Percentiles rank a stretch among this genome's conserved stretches.
These are phyloP conservation scores for Serendipita vermifera DNA, from an alignment of 768 basidiomycete species.

Conservation along the genomic window DNA sequence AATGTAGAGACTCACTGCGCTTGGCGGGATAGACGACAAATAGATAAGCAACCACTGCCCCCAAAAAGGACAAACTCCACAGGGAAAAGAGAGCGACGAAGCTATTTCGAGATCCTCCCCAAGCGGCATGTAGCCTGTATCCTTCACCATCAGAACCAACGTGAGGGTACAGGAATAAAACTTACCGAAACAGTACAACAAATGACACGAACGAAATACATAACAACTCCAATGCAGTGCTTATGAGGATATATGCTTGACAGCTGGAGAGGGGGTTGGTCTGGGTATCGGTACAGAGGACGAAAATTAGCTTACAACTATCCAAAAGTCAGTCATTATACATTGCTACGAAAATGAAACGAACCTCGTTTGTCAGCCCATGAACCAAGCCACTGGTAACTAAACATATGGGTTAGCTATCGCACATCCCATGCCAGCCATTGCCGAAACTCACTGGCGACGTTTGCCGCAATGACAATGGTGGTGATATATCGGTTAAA, in stretches of 20 bases:
- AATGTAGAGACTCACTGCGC: neutral
- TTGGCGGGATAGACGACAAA: neutral
- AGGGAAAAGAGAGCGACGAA: neutral
- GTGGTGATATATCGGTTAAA: conserved; percentile 7
- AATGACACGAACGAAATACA: conserved; percentile 6
- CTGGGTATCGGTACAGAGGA: too few species aligned
- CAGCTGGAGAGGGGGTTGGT: too few species aligned
- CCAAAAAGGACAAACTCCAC: conserved; percentile 2
- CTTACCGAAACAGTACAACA: conserved; percentile 2
- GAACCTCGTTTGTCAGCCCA: neutral
- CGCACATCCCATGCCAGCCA: neutral
- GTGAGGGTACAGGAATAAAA: neutral
- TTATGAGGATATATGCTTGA: neutral
- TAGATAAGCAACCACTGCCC: neutral
- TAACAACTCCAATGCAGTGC: neutral
- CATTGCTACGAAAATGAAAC: neutral
- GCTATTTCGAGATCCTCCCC: neutral
- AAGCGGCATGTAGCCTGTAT: neutral
- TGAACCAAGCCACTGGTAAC: neutral
- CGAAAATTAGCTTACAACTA: conserved; percentile 8
- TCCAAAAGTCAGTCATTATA: neutral
- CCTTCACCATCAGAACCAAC: neutral
- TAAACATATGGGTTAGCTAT: neutral
- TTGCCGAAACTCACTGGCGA: neutral
- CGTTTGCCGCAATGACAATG: neutral